A percentile compares a stretch with the other conserved stretches of the same genome.
phyloP scores from a whole-genome alignment of 345 rosid genomes.

The Corchorus olitorius region DNA sequence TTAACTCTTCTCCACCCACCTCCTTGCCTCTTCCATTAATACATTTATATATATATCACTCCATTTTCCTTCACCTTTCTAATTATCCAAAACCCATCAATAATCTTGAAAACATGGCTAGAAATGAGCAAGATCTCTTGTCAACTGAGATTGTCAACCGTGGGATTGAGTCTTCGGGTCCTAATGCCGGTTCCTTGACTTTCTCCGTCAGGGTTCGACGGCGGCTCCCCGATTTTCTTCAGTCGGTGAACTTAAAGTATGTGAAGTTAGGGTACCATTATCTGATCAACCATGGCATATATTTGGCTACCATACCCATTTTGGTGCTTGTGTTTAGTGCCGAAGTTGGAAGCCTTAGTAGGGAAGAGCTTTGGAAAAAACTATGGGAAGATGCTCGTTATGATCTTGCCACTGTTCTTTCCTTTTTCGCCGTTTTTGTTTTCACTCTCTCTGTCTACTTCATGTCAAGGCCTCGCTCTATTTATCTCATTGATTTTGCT shows the following conservation, averaged over 20 bases:
- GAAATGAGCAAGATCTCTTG: constrained; percentile 72
- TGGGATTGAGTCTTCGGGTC: constrained; percentile 87
- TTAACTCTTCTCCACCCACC: constrained; percentile 59
- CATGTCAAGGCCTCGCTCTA: constrained; percentile 82
- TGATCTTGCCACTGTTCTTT: constrained; percentile 75
- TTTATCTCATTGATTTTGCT: constrained; percentile 84
- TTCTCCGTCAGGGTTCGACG: constrained; percentile 93
- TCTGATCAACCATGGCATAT: constrained; percentile 90
- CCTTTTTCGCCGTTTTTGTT: constrained; percentile 60
- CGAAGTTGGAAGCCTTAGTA: constrained; percentile 79
- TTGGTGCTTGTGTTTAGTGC: constrained; percentile 81
- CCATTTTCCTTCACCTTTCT: constrained; percentile 21
- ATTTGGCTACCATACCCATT: constrained; percentile 87
- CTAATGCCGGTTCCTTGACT: constrained; percentile 80
- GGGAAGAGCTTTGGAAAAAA: constrained; percentile 84
- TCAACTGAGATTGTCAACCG: constrained; percentile 94
- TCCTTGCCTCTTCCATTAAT: constrained; percentile 17
- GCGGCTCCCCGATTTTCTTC: constrained; percentile 90
- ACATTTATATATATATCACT: constrained; percentile 27
- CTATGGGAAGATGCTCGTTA: constrained; percentile 75
- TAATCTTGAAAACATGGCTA: constrained; percentile 28
- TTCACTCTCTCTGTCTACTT: constrained; percentile 77
- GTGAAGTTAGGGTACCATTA: constrained; percentile 94
- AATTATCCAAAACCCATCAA: constrained; percentile 16
- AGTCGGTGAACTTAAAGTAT: constrained; percentile 91